Conservation (phyloP, 2,329 filamentous ascomycete genomes). For the Fusarium continuum region DNA sequence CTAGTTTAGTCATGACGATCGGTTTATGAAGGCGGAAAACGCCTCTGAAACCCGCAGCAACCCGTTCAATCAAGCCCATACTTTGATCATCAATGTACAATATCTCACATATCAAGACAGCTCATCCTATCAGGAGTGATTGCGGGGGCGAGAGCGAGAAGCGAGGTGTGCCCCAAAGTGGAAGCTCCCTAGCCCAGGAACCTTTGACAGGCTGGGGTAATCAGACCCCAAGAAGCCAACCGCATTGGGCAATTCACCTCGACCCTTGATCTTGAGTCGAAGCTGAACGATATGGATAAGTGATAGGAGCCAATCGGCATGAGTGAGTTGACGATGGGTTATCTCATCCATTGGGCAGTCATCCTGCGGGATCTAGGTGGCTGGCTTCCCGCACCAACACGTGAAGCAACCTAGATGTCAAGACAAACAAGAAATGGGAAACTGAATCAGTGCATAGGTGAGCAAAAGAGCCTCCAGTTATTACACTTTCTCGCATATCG, state of each 20-base stretch:
- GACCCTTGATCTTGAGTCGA: neutral
- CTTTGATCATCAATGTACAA: neutral
- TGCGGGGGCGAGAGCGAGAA: neutral
- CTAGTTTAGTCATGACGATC: neutral
- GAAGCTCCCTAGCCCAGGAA: slow-evolving; percentile 26
- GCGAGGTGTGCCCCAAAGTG: slow-evolving; percentile 15
- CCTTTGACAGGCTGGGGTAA: slow-evolving; percentile 32
- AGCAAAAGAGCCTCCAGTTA: no score
- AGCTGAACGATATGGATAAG: slow-evolving; percentile 2
- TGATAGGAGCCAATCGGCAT: slow-evolving; percentile 7
- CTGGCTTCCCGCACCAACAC: neutral
- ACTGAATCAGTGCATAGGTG: neutral
- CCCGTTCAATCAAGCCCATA: neutral
- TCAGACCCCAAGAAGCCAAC: neutral
- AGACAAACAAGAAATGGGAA: neutral
- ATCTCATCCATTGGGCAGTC: neutral
- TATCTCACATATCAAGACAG: neutral
- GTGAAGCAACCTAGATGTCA: neutral
- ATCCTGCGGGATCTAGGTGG: neutral
- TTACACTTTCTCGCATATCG: no score
- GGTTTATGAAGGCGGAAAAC: slow-evolving; percentile 4
- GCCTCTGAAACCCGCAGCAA: neutral
- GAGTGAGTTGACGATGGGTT: neutral
- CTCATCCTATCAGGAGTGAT: neutral
- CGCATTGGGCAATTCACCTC: neutral